Evolutionary conservation across 2,329 filamentous ascomycete genomes (phyloP), one percentile per base, ranked within the genome.

Genomic region (Ascochyta viciae-villosae): DNA sequence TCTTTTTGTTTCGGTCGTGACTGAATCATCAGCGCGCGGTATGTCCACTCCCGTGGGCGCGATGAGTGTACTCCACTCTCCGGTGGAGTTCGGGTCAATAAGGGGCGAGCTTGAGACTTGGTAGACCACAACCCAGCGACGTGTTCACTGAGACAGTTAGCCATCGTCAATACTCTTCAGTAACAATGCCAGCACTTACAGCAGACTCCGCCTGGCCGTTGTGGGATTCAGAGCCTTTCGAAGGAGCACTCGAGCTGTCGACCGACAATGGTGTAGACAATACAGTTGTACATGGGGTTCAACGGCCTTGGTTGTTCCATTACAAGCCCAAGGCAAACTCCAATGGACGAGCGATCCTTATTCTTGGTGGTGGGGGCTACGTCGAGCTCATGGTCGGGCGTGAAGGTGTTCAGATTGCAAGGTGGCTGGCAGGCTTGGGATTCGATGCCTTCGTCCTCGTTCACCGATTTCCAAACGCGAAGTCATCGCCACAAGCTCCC

Each of bases 281-380:
- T 13, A 52, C 63, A 9, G 63, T 65, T 4, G 61, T 58, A 9
- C 49, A 51, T 12, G 50, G 50, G 34, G 63, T 65, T 34, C 34
- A 57, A 9, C 57, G 60, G 7, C 56, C 64, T 2, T 62, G 54
- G 59, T 44, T 67, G 12, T 64, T 65, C 44, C 51, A 35, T 13
- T 65, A 57, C 38, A 50, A 41, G n/a, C 52, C 60, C 15, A 52
- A 29, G n/a, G 15, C 38, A 4, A 43, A 26, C 7, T 7, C 41
- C 10, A 54, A 53, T 24, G 45, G 35, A n/a, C 53, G 58, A 2
- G 48, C 45, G 1, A 43, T 64, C 16, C 43, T 65, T 3, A 54
- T 64, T 16, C 49, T 60, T n/a, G 60, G 56, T 4, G 61, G 63
- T 15, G 64, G 61, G 19, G 61, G 64, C n/a, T 66, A 66, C 19